Evolutionary conservation across 2,329 filamentous ascomycete genomes (phyloP).

Genomic region (Hortaea werneckii): DNA sequence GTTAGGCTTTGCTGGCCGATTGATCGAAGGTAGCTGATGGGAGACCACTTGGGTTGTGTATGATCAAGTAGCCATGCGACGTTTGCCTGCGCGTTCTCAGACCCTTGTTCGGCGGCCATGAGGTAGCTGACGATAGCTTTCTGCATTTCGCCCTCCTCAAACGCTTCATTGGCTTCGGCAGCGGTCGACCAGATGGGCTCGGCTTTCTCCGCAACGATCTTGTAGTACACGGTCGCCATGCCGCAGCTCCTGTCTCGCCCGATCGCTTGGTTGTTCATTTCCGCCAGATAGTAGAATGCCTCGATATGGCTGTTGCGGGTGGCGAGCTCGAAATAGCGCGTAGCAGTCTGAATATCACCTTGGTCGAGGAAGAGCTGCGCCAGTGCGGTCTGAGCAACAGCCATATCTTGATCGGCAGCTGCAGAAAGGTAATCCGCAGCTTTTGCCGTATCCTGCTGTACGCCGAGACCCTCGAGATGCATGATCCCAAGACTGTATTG

Average conservation of each 20-base stretch:
- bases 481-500: conserved; percentile 78
- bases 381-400: conserved; percentile 70
- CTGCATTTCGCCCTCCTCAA: conserved; percentile 67
- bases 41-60: conserved; percentile 26
- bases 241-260: conserved; percentile 70
- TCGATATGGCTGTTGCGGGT: conserved; percentile 75
- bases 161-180: conserved; percentile 72
- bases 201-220: conserved; percentile 81
- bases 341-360: conserved; percentile 69
- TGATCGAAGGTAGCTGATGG: conserved; percentile 14
- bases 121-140: conserved; percentile 71
- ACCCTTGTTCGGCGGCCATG: conserved; percentile 85
- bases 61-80: conserved; percentile 80
- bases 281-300: conserved; percentile 83
- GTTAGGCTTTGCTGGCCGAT: conserved; percentile 19
- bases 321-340: conserved; percentile 79
- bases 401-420: conserved; percentile 72
- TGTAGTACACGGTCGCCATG: conserved; percentile 72
- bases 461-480: conserved; percentile 68
- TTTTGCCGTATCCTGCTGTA: conserved; percentile 56
- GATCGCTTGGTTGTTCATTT: conserved; percentile 71
- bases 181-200: conserved; percentile 77
- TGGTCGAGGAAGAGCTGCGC: conserved; percentile 81
- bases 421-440: conserved; percentile 68
- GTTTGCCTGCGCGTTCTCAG: conserved; percentile 81